Base-by-base conservation (phyloP, 108 stramenopile genomes). In the Nitzschia sp. region DNA sequence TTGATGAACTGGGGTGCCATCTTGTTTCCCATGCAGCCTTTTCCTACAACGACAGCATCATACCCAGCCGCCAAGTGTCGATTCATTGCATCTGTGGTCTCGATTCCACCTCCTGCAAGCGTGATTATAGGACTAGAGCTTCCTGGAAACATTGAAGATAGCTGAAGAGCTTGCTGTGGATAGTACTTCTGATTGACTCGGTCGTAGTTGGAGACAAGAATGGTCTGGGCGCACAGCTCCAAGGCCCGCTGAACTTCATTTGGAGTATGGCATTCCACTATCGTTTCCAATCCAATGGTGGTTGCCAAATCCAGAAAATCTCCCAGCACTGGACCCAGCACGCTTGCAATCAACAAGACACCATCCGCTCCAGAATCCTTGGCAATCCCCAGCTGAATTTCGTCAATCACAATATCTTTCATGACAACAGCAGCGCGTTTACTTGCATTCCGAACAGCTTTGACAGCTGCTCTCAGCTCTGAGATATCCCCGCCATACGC, bases 391-490 rank as follows among this genome's bases (percentile, higher is more conserved):
- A 94, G 62, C 64, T 94, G 93, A 44, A 94, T 84, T 65, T 94
- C 93, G 64, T 94, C 93, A 52, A 94, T 90, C 22, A 94, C 89
- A 73, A 94, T 90, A 63, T 94, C 93, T 63, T 94, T 94, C 90
- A 94, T 90, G 24, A 94, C 88, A 10, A 94, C 90, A 3, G 93
- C 90, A 22, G 89, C 93, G 10, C 83, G 73, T 38, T 86, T 70
- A 54, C 75, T 79, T 8, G 83, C 82, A 22, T 62, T 63, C 15
- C 86, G 73, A 6, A 94, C 93, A 15, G 88, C 87, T 19, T 63
- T 44, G 7, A 94, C 86, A 0, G 93, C 86, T 7, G 84, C 80
- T 66, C 80, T 81, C 26, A 94, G 66, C 79, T 94, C 93, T 8
- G 77, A 56, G 43, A 91, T 52, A 63, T 94, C 93, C 10, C 93